Conservation (phyloP, 1,139 yeast genomes). For the Suhomyces atakaporum region DNA sequence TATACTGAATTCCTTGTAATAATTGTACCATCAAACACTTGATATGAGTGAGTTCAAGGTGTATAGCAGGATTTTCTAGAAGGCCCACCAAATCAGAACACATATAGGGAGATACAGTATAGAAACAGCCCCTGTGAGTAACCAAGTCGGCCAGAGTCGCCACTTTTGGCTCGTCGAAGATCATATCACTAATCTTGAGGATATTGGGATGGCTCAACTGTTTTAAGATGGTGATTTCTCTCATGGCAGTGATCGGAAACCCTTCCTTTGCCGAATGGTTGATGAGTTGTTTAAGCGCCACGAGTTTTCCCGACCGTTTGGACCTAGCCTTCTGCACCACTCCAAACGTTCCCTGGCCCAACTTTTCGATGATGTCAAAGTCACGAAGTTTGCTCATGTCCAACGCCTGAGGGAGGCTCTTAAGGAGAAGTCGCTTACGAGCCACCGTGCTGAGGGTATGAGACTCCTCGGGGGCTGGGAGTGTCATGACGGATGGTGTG, state of each 20-base stretch:
- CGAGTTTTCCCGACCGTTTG: conserved; percentile 32
- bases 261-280: conserved; percentile 87
- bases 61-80: conserved; percentile 78
- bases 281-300: conserved; percentile 73
- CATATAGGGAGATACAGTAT: conserved; percentile 93
- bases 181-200: conserved; percentile 78
- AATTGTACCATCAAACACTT: conserved; percentile 84
- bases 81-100: conserved; percentile 90
- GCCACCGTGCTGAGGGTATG: conserved; percentile 5
- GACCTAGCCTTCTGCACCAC: conserved; percentile 49
- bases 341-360: conserved; percentile 54
- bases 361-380: conserved; percentile 38
- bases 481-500: not conserved
- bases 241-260: conserved; percentile 91
- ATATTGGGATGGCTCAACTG: conserved; percentile 69
- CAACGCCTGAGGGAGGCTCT: conserved; percentile 12
- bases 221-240: conserved; percentile 87
- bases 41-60: conserved; percentile 63
- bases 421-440: conserved; percentile 8
- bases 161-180: conserved; percentile 60
- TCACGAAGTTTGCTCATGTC: conserved; percentile 38
- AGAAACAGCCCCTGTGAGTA: conserved; percentile 57
- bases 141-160: conserved; percentile 33
- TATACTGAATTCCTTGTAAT: conserved; percentile 74
- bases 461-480: too few relatives aligned